phyloP scores from a whole-genome alignment of 2,329 filamentous ascomycete species.

The Ophiostoma sp. region DNA sequence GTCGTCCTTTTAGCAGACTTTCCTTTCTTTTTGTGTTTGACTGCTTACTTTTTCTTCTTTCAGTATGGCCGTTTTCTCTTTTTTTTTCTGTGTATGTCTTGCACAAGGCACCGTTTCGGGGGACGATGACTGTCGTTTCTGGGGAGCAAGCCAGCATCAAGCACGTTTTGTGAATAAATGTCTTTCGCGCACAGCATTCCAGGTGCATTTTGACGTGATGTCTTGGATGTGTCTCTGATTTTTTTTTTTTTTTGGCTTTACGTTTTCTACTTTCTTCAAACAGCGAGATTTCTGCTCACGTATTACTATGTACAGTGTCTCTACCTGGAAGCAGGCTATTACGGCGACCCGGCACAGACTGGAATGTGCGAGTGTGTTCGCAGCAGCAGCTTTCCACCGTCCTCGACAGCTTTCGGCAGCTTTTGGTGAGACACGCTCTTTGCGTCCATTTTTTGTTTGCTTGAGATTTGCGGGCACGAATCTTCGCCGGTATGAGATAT shows the following conservation, averaged over 20 bases:
- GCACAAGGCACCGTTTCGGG: not conserved
- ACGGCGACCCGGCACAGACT: not conserved
- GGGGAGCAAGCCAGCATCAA: not conserved
- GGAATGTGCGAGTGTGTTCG: not conserved
- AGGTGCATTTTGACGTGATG: not conserved
- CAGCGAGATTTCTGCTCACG: not conserved
- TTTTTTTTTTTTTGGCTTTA: not conserved
- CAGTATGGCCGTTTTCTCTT: not conserved
- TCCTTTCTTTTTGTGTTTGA: not conserved
- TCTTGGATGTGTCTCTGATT: conserved; percentile 5
- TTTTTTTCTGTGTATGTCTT: not conserved
- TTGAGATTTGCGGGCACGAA: not conserved
- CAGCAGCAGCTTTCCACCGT: not conserved
- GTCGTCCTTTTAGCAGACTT: not conserved
- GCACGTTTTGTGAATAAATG: not conserved
- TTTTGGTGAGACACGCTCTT: not conserved
- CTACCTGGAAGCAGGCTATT: not conserved
- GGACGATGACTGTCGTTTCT: not conserved
- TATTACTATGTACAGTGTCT: not conserved
- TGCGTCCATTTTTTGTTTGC: not conserved
- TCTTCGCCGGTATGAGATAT: conserved; percentile 14
- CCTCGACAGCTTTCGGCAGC: not conserved
- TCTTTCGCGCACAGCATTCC: not conserved
- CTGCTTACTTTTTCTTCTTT: not conserved
- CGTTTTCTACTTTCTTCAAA: not conserved